Evolutionary conservation across 192 early-diverging fungal genomes (phyloP).

Genomic region (Gigaspora rosea): DNA sequence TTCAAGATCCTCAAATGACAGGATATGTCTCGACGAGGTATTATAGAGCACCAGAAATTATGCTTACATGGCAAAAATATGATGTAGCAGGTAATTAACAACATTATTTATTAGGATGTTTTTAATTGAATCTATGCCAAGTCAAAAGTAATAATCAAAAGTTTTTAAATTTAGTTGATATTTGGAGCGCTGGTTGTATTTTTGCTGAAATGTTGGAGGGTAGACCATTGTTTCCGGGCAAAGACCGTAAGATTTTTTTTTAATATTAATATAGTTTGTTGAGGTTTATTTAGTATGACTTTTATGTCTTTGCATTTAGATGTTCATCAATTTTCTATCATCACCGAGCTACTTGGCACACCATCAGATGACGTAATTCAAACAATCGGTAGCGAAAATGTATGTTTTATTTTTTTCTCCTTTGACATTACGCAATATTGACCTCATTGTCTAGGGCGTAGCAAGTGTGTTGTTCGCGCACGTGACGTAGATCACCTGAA

Average conservation of each 20-base stretch:
- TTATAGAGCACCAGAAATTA: conserved; percentile 98
- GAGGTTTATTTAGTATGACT: neutral
- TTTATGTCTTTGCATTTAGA: conserved; percentile 46
- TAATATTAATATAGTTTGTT: conserved; percentile 19
- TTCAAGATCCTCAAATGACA: conserved; percentile 95
- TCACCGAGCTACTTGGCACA: conserved; percentile 89
- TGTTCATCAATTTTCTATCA: conserved; percentile 95
- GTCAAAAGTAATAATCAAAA: too few relatives aligned
- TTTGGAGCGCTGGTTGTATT: conserved; percentile 95
- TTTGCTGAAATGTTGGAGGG: conserved; percentile 97
- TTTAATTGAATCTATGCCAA: too few relatives aligned
- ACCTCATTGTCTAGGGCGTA: neutral
- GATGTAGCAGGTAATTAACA: conserved; percentile 69
- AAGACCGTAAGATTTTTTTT: conserved; percentile 70
- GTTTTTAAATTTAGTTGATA: conserved; percentile 64
- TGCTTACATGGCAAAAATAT: conserved; percentile 98
- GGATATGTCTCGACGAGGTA: conserved; percentile 97
- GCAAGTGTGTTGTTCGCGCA: too few relatives aligned
- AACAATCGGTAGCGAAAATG: conserved; percentile 91
- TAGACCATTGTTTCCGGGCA: conserved; percentile 92
- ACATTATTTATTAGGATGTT: neutral
- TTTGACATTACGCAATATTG: neutral
- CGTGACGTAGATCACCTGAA: too few relatives aligned
- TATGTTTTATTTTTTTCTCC: conserved; percentile 35
- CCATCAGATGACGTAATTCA: conserved; percentile 90